These are phyloP conservation scores for Colletotrichum musae DNA, from an alignment of 2,329 filamentous ascomycete species.

Conservation along the genomic window DNA sequence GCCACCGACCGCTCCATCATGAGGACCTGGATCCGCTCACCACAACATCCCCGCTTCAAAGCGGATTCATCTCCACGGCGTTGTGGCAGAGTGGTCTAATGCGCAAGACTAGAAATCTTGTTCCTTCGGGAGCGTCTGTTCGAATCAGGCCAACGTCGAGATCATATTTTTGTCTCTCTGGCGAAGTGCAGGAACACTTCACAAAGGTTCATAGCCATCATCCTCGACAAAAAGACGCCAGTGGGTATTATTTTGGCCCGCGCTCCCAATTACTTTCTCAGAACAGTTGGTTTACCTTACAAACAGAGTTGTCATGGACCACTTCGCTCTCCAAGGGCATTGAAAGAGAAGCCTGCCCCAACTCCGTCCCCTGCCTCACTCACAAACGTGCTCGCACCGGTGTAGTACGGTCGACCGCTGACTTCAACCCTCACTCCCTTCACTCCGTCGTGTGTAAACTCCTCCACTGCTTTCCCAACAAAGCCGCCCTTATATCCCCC, in stretches of 20 bases:
- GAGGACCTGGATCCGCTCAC: background rate
- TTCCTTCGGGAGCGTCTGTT: constrained; percentile 41
- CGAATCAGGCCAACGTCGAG: constrained; percentile 40
- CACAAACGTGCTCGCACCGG: constrained; percentile 31
- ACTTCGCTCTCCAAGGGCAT: background rate
- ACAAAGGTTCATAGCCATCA: too few species aligned
- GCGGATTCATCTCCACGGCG: constrained; percentile 21
- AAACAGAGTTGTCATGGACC: background rate
- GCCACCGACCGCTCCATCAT: background rate
- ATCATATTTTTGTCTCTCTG: background rate
- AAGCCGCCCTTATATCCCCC: constrained; percentile 10
- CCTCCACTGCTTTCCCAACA: constrained; percentile 28
- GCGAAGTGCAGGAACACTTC: too few species aligned
- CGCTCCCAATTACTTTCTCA: too few species aligned
- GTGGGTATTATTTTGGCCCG: too few species aligned
- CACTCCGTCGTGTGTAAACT: background rate
- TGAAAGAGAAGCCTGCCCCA: constrained; percentile 33
- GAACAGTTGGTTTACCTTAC: too few species aligned
- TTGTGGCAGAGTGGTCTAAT: constrained; percentile 41
- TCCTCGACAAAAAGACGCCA: too few species aligned
- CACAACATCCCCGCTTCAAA: background rate
- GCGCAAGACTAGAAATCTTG: constrained; percentile 41
- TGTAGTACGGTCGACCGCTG: constrained; percentile 23
- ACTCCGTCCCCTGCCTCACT: constrained; percentile 17
- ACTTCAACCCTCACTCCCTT: constrained; percentile 25